Base-by-base conservation (phyloP, 2,329 filamentous ascomycete genomes). In the Aspergillus sp. region DNA sequence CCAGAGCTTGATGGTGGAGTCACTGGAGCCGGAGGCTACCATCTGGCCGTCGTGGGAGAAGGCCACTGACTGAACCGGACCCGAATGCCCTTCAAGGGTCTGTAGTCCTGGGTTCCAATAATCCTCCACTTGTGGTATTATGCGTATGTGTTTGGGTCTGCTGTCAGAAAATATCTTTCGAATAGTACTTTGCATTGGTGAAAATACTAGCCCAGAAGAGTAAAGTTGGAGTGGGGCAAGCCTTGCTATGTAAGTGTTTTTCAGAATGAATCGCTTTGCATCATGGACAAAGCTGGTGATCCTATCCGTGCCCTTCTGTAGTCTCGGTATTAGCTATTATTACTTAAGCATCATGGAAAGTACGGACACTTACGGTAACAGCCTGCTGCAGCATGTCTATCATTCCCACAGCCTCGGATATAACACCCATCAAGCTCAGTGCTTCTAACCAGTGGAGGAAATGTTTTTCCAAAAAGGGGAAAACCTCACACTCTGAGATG, bases 141-240 rank as follows among this genome's bases (percentile, higher is more conserved):
- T 23, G 14, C 17, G 9, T 11, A 68, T 58, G 52, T 54, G 60
- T 25, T 44, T 25, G 10, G 62, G 55, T 9, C 64, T 34, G 7
- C 58, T 29, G 16, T 45, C 20, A 17, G 48, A 10, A 55, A 67
- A 71, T 3, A 46, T 45, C 21, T 58, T 57, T 48, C 63, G 54
- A 17, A 72, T 55, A 14, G 65, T 55, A 47, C 61, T 64, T 5
- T 13, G 46, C 47, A 36, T 45, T 20, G 70, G 70, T 20, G 58
- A 54, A 52, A 72, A 74, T 13, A 68, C 41, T 0, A 73, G 52
- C 4, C 65, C 71, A 9, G 64, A 65, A 20, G 16, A 60, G 54
- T 74, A 73, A 14, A 68, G 42, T 55, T 74, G 69, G 20, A 75
- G 66, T 10, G 72, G 72, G 10, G 63, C 62, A 36, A 47, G 45